Percentiles rank a stretch among this genome's conserved stretches.
phyloP scores from a whole-genome alignment of 345 rosid species.

The Diplotaxis tenuifolia region DNA sequence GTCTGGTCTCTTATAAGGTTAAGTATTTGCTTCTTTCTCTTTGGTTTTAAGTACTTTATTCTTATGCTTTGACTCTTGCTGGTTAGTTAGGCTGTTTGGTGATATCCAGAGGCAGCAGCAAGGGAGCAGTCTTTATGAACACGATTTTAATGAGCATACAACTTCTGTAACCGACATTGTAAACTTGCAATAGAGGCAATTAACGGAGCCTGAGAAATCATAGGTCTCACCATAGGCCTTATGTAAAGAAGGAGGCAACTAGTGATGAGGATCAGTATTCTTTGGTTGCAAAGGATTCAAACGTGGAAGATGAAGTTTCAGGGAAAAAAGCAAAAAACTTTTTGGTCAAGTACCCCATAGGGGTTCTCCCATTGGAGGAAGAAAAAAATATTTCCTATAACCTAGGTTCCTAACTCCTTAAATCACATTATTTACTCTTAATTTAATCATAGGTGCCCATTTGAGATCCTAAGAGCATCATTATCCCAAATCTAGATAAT shows the following conservation, averaged over 20 bases:
- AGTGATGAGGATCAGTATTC: slow-evolving; percentile 42
- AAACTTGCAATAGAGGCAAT: too few relatives aligned
- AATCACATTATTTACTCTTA: too few relatives aligned
- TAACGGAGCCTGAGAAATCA: too few relatives aligned
- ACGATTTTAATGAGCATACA: slow-evolving; percentile 60
- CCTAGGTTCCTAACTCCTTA: too few relatives aligned
- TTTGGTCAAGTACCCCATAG: too few relatives aligned
- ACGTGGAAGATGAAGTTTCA: slow-evolving; percentile 43
- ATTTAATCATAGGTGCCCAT: too few relatives aligned
- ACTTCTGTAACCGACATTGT: slow-evolving; percentile 61
- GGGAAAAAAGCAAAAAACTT: slow-evolving; percentile 50
- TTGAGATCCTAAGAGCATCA: too few relatives aligned
- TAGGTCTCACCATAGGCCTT: too few relatives aligned
- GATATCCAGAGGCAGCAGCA: slow-evolving; percentile 52
- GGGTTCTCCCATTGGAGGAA: too few relatives aligned
- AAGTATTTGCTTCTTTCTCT: neutral
- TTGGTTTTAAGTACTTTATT: neutral
- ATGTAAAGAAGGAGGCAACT: slow-evolving; percentile 34
- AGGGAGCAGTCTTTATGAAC: slow-evolving; percentile 55
- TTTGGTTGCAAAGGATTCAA: slow-evolving; percentile 41
- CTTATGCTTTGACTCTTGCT: slow-evolving; percentile 15
- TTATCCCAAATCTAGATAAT: too few relatives aligned
- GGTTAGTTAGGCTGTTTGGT: slow-evolving; percentile 67
- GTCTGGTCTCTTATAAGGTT: slow-evolving; percentile 85
- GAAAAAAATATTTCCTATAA: too few relatives aligned